phyloP scores from a whole-genome alignment of 352 stramenopile species.

The Saprolegnia diclina region DNA sequence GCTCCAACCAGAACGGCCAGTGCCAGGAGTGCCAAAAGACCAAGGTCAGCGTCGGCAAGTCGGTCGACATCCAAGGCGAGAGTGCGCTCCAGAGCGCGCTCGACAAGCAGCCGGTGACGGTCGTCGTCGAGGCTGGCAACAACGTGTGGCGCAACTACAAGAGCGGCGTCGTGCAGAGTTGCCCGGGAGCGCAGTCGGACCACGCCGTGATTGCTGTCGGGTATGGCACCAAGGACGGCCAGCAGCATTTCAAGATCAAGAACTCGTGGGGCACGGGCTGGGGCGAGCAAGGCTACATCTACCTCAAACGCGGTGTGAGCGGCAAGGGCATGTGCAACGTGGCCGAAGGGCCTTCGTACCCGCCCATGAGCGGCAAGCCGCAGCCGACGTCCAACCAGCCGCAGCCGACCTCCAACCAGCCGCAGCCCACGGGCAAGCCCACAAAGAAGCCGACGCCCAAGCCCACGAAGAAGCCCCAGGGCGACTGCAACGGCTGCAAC shows the following conservation, averaged over 20 bases:
- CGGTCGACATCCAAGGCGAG: constrained; percentile 32
- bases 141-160: constrained; percentile 61
- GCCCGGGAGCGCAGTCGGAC: constrained; percentile 44
- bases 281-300: constrained; percentile 33
- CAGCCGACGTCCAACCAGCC: neutral
- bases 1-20: constrained; percentile 33
- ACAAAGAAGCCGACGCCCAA: neutral
- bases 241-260: constrained; percentile 32
- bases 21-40: constrained; percentile 13
- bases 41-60: constrained; percentile 29
- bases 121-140: constrained; percentile 57
- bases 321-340: constrained; percentile 27
- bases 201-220: constrained; percentile 33
- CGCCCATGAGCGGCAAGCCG: neutral
- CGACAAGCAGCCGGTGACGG: constrained; percentile 42
- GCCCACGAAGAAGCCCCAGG: neutral
- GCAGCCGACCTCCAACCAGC: neutral
- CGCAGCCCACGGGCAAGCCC: neutral
- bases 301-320: constrained; percentile 19
- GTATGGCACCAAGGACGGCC: constrained; percentile 22
- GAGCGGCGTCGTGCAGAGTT: constrained; percentile 44
- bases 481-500: too few relatives aligned
- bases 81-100: constrained; percentile 43
- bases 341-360: neutral
- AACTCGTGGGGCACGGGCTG: constrained; percentile 32